These are phyloP conservation scores for Cladophialophora exuberans DNA, from an alignment of 2,329 filamentous ascomycete genomes.

Conservation along the genomic window DNA sequence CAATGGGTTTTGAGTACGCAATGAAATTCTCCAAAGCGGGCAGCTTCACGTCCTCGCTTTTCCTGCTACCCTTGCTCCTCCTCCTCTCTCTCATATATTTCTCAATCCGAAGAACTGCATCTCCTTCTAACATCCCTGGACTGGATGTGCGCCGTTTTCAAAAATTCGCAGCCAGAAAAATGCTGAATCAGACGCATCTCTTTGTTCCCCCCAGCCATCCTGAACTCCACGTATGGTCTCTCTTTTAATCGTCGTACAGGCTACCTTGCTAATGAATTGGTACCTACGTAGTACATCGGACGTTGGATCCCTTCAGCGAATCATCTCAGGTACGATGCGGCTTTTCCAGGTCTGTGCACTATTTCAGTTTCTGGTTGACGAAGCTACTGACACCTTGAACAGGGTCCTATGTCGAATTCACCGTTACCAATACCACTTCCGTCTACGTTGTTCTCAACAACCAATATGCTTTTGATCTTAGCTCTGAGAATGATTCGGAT, in stretches of 20 bases:
- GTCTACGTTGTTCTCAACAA: slow-evolving; percentile 22
- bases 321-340: slow-evolving; percentile 16
- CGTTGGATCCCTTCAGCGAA: slow-evolving; percentile 22
- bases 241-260: not conserved
- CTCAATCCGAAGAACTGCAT: not conserved
- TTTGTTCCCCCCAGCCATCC: slow-evolving; percentile 14
- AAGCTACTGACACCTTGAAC: slow-evolving; percentile 1
- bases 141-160: not conserved
- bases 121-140: not conserved
- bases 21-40: not conserved
- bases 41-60: not conserved
- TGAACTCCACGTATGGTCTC: slow-evolving; percentile 11
- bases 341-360: slow-evolving; percentile 18
- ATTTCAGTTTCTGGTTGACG: not conserved
- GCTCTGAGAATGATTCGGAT: not conserved
- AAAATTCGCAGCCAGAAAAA: not conserved
- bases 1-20: not conserved
- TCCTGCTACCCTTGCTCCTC: not conserved
- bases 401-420: slow-evolving; percentile 28
- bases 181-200: slow-evolving; percentile 1
- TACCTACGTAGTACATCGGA: slow-evolving; percentile 27
- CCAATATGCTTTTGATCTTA: not conserved
- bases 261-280: not conserved
- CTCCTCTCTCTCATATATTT: not conserved
- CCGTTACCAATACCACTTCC: slow-evolving; percentile 20